Base-by-base conservation (phyloP, 2,329 filamentous ascomycete species). In the Nakataea oryzae region DNA sequence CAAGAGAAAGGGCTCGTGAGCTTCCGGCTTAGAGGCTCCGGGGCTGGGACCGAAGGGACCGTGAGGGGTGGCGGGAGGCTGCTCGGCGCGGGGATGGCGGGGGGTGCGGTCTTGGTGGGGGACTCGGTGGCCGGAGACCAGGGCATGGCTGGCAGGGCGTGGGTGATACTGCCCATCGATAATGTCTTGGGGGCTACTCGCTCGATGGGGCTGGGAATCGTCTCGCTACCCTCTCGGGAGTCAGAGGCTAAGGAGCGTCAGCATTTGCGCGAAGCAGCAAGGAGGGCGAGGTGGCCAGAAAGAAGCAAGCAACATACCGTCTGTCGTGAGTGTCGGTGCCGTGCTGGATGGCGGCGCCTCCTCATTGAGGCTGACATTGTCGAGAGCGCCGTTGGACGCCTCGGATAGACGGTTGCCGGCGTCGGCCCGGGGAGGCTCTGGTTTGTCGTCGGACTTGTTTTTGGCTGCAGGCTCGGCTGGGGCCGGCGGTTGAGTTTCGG, bases 1-100 rank as follows among this genome's bases (percentile, higher is more conserved):
- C 90, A 93, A 54, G 90, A 85, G 69, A 96, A 96, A n/a, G 89
- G 91, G 67, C 90, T 91, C 11, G 90, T 93, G 62, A 96, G 83
- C 73, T 95, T 96, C 70, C 91, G 81, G 64, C 82, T 67, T 14
- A 50, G 13, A 11, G 41, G 41, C 78, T 75, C 2, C 64, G 70
- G 73, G 13, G 70, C 66, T 24, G 70, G 66, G 1, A 75, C 72
- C 57, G 77, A 72, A 28, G 74, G 72, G 54, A 74, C 71, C 62
- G 75, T 64, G 73, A 72, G 59, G 63, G 55, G 67, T 65, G 67
- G 67, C 54, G 27, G 63, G 68, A 50, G 69, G 66, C 24, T 17
- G 41, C 41, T n/a, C 28, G 74, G 72, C 54, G 74, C 71, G 62
- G 75, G 64, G 73, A 72, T 60, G 63, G 54, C 67, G 65, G 66